Evolutionary conservation across 805 yeast species (phyloP), one percentile per base, ranked within the genome.

Genomic region (Metahyphopichia silvanorum): DNA sequence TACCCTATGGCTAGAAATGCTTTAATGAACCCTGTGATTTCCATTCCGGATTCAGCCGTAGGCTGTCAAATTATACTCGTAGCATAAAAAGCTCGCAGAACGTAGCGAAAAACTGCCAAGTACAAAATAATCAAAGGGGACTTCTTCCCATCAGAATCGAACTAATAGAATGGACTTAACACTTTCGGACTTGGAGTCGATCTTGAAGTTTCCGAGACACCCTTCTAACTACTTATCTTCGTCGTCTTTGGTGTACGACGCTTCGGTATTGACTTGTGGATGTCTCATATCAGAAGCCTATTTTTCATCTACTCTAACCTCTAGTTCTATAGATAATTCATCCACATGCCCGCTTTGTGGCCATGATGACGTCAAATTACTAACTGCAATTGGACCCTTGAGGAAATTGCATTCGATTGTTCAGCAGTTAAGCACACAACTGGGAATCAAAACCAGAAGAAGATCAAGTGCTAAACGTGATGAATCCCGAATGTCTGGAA

Each of bases 231-330:
- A 20, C 3, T 27, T n/a, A n/a, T 33, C 13, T 19, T 6, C 29
- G 7, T 29, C 28, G 16, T 25, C 29, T 1, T 19, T 56, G 2
- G 54, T 57, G 5, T 17, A 49, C 2, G 72, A 66, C 40, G 53
- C 62, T 4, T 48, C 60, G 11, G 57, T 65, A 10, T 51, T 66
- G n/a, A 46, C 57, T 3, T 66, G 72, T 43, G 71, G 71, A 2
- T 66, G 72, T 42, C 44, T 66, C 18, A 58, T 51, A 2, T 61
- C 69, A 2, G 71, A 66, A 37, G 32, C 49, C 1, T 42, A 29
- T 14, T 65, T 64, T 33, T 14, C 24, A 18, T 29, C 38, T 12
- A 23, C 25, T 14, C 21, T 29, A 9, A 30, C 23, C 20, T 27
- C 23, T 25, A 19, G 17, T n/a, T 23, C 17, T 14, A 20, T 16